Percentiles rank a stretch among this genome's conserved stretches.
phyloP scores from a whole-genome alignment of 768 basidiomycete genomes.

The Serendipita sp. region DNA sequence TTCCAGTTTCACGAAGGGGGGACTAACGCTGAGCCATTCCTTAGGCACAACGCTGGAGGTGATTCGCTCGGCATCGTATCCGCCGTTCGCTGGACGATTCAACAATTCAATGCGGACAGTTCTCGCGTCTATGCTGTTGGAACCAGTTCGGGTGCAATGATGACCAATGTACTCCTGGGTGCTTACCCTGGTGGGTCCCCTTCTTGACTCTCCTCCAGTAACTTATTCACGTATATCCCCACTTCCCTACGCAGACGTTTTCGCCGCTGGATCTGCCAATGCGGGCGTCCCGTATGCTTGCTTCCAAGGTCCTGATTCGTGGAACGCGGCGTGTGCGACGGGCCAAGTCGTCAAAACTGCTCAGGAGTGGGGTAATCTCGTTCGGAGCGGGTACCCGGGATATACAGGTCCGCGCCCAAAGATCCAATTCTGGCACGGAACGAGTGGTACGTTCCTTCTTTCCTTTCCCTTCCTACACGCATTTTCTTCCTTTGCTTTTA shows the following conservation, averaged over 20 bases:
- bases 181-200: slow-evolving; percentile 3
- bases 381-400: slow-evolving; percentile 3
- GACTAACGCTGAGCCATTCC: background rate
- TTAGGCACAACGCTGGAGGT: slow-evolving; percentile 34
- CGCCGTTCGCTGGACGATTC: slow-evolving; percentile 33
- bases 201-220: background rate
- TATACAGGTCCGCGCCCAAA: background rate
- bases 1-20: background rate
- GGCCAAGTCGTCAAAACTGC: background rate
- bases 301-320: slow-evolving; percentile 1
- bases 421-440: slow-evolving; percentile 8
- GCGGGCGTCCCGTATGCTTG: slow-evolving; percentile 1
- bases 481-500: no score
- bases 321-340: slow-evolving; percentile 1
- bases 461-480: no score
- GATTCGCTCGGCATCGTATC: slow-evolving; percentile 38
- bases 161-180: slow-evolving; percentile 6
- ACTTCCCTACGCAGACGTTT: background rate
- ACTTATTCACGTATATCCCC: background rate
- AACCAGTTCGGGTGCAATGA: slow-evolving; percentile 23
- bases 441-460: background rate
- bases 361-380: background rate
- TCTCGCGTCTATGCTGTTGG: slow-evolving; percentile 35
- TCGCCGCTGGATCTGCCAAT: slow-evolving; percentile 4
- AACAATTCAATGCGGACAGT: slow-evolving; percentile 32